phyloP scores from a whole-genome alignment of 345 rosid genomes.

The Aquilaria malaccensis region DNA sequence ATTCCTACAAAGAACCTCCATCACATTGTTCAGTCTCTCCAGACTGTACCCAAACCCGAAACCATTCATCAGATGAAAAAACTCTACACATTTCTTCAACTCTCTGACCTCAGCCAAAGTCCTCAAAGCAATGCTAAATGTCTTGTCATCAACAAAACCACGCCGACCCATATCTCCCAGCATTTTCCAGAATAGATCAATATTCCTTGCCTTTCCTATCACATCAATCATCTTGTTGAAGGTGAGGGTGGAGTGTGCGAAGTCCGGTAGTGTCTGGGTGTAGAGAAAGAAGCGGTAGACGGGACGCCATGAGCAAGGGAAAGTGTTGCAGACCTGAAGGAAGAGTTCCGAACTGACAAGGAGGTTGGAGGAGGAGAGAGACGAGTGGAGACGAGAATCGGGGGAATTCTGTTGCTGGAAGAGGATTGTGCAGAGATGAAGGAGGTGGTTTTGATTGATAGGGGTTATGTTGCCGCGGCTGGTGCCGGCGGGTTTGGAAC shows the following conservation, averaged over 20 bases:
- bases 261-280: conserved; percentile 32
- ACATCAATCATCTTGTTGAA: conserved; percentile 64
- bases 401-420: conserved; percentile 70
- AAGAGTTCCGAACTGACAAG: conserved; percentile 61
- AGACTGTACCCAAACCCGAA: conserved; percentile 44
- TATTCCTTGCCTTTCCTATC: conserved; percentile 56
- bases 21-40: conserved; percentile 44
- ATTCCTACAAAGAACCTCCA: conserved; percentile 43
- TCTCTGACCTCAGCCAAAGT: conserved; percentile 61
- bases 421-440: conserved; percentile 72
- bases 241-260: conserved; percentile 43
- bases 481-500: conserved; percentile 10
- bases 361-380: conserved; percentile 38
- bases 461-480: conserved; percentile 17
- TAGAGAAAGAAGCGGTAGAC: conserved; percentile 64
- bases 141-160: conserved; percentile 55
- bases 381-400: conserved; percentile 50
- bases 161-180: conserved; percentile 39
- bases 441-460: conserved; percentile 48
- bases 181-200: conserved; percentile 63
- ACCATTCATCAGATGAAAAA: conserved; percentile 60
- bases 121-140: conserved; percentile 51
- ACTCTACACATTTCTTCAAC: conserved; percentile 58
- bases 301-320: conserved; percentile 83
- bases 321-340: conserved; percentile 82